phyloP scores from a whole-genome alignment of 768 basidiomycete species.

The Floccularia luteovirens region DNA sequence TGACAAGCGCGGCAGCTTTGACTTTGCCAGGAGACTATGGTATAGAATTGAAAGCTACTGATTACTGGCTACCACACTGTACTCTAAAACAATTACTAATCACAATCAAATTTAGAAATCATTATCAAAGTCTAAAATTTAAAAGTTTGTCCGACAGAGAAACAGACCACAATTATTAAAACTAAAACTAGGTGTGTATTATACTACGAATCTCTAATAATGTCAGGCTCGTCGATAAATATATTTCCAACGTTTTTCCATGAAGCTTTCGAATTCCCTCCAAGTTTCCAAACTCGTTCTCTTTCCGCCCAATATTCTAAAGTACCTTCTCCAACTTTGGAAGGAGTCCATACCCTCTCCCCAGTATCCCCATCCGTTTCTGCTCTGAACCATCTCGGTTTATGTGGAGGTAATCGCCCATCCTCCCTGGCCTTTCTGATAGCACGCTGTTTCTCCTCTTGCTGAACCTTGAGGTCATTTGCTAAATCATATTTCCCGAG shows the following conservation, averaged over 20 bases:
- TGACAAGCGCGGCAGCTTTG: too few species aligned
- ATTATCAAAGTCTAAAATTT: too few species aligned
- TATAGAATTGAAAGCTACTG: too few species aligned
- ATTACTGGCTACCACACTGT: too few species aligned
- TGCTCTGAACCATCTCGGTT: conserved; percentile 82
- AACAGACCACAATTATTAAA: too few species aligned
- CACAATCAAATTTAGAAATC: too few species aligned
- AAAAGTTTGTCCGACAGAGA: too few species aligned
- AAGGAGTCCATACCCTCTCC: conserved; percentile 82
- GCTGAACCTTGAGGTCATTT: conserved; percentile 68
- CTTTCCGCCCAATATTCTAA: conserved; percentile 85
- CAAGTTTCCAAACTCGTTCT: conserved; percentile 47
- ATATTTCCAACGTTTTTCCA: conserved; percentile 67
- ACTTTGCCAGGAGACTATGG: too few species aligned
- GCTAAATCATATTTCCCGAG: conserved; percentile 78
- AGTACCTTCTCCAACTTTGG: conserved; percentile 32
- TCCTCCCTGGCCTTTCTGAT: conserved; percentile 72
- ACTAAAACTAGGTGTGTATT: background rate
- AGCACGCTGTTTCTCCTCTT: conserved; percentile 78
- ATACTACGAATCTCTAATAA: conserved; percentile 10
- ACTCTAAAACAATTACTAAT: too few species aligned
- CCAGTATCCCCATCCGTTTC: conserved; percentile 84
- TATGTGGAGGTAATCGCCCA: conserved; percentile 63
- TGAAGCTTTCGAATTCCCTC: conserved; percentile 18
- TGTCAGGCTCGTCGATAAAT: conserved; percentile 59